These are phyloP conservation scores for Fusarium gaditjirri DNA, from an alignment of 2,329 filamentous ascomycete genomes.

Conservation along the genomic window DNA sequence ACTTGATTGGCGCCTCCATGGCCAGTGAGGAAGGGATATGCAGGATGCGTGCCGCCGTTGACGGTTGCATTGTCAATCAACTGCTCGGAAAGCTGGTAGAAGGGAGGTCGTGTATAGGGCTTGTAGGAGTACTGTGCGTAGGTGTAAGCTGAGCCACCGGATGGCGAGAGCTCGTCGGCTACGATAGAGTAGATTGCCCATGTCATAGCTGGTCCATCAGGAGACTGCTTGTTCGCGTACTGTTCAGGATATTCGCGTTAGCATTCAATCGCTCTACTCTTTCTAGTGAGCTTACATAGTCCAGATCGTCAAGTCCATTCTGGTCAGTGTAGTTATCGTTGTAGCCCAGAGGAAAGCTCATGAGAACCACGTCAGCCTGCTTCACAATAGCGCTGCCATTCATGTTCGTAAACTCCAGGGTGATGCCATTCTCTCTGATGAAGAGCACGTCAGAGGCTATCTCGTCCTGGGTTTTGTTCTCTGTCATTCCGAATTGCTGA, in stretches of 20 bases:
- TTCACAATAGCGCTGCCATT: background rate
- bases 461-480: background rate
- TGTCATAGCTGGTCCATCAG: background rate
- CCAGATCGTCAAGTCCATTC: background rate
- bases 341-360: background rate
- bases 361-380: background rate
- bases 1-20: constrained; percentile 8
- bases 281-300: background rate
- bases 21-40: background rate
- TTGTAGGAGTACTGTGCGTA: constrained; percentile 3
- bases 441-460: background rate
- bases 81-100: constrained; percentile 5
- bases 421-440: background rate
- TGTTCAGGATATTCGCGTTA: accelerated
- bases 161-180: background rate
- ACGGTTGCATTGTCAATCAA: background rate
- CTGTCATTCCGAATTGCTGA: background rate
- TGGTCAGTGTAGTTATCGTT: constrained; percentile 11
- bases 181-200: constrained; percentile 12
- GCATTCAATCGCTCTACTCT: accelerated
- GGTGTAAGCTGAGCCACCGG: background rate
- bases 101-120: background rate
- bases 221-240: constrained; percentile 4
- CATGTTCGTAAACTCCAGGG: background rate
- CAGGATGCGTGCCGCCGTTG: background rate